Conservation (phyloP, 2,329 filamentous ascomycete species). For the Dichotomopilus funicola region DNA sequence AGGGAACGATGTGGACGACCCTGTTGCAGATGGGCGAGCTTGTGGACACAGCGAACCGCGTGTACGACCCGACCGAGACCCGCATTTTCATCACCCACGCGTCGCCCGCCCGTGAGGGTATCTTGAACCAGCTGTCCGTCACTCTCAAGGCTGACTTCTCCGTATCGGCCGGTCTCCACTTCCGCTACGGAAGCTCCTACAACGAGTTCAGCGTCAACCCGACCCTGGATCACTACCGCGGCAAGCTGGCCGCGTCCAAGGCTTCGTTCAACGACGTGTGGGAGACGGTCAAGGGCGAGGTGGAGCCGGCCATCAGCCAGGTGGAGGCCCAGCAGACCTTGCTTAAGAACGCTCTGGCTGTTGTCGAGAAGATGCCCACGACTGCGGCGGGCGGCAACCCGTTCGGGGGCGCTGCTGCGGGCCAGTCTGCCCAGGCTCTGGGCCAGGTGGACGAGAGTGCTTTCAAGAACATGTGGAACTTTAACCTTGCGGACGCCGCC, state of each 20-base stretch:
- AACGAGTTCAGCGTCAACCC: conserved; percentile 99
- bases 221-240: conserved; percentile 94
- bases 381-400: conserved; percentile 94
- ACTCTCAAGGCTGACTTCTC: conserved; percentile 98
- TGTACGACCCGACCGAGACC: conserved; percentile 97
- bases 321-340: conserved; percentile 93
- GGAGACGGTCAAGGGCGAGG: conserved; percentile 96
- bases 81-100: conserved; percentile 95
- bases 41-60: conserved; percentile 93
- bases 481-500: conserved; percentile 93
- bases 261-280: conserved; percentile 98
- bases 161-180: conserved; percentile 93
- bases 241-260: conserved; percentile 95
- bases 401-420: conserved; percentile 78
- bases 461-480: conserved; percentile 99
- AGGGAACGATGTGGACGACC: conserved; percentile 99
- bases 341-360: conserved; percentile 80
- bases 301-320: conserved; percentile 86
- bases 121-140: conserved; percentile 95
- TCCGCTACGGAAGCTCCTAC: conserved; percentile 98
- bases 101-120: conserved; percentile 90
- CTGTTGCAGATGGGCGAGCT: conserved; percentile 96
- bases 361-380: conserved; percentile 97
- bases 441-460: conserved; percentile 96
- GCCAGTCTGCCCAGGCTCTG: conserved; percentile 52